Evolutionary conservation across 2,329 filamentous ascomycete species (phyloP), one percentile per base, ranked within the genome.

Genomic region (Juglanconis oblonga): DNA sequence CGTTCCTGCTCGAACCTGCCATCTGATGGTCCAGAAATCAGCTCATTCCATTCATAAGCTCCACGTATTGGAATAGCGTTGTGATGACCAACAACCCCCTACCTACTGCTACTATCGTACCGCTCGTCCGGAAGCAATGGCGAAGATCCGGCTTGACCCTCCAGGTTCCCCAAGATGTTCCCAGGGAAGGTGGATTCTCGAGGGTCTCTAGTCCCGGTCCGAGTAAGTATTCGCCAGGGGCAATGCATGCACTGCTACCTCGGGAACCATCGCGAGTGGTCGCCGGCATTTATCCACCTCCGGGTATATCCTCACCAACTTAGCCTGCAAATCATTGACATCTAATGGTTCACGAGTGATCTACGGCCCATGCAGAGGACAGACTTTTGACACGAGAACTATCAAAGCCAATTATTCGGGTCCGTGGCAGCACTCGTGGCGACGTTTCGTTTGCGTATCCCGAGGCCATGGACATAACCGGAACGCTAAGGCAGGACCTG

Each of bases 251-350:
- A 44, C 53, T 48, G 40, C 32, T 33, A 24, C 10, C 17, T 29
- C 48, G 31, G 38, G 52, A 24, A 56, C 29, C 38, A n/a, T 47
- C 24, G 33, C 42, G 49, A 57, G 40, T 56, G 54, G 54, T 17
- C 54, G 35, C 13, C 35, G 32, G 38, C 45, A 50, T 56, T 56
- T 56, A 56, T 7, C 54, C 54, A 44, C 31, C 40, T 47, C 42
- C 52, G 52, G 52, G 32, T 55, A 44, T 55, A 14, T 35, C 42
- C 38, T 14, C 40, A 29, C 42, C 52, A 47, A 47, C 42, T 55
- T 55, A 55, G 52, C 40, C 52, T 55, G 52, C 42, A 35, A 36
- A 11, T n/a, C n/a, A 2, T 29, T 36, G 42, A 38, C n/a, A 31
- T 35, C 35, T 33, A 17, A 17, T 47, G 44, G 17, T 47, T 24